phyloP scores from a whole-genome alignment of 495 filamentous ascomycete genomes.

The Pyrenula aspistea region DNA sequence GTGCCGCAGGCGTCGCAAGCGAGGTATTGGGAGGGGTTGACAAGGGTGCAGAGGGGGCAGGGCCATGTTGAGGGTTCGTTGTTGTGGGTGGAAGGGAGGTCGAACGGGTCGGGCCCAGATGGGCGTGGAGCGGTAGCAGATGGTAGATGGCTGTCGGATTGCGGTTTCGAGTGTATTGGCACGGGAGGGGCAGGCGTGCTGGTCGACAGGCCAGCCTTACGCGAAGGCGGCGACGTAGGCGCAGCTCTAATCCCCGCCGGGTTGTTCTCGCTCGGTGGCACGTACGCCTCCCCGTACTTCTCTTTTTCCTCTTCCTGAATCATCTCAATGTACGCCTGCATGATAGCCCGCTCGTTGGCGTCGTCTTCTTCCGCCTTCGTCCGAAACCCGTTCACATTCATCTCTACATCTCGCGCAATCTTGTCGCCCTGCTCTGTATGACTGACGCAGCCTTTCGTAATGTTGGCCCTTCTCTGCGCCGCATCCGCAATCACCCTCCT shows the following conservation, averaged over 20 bases:
- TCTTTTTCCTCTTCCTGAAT: constrained; percentile 74
- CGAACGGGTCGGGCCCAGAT: too few relatives aligned
- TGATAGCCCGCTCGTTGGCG: constrained; percentile 82
- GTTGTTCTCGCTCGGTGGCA: constrained; percentile 49
- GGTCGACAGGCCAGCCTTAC: constrained; percentile 12
- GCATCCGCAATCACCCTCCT: constrained; percentile 64
- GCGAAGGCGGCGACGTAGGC: constrained; percentile 6
- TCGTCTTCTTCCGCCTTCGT: constrained; percentile 83
- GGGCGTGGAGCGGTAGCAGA: too few relatives aligned
- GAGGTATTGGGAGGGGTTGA: constrained; percentile 57
- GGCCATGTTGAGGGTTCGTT: constrained; percentile 44
- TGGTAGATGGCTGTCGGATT: constrained; percentile 1
- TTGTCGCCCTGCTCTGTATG: constrained; percentile 41
- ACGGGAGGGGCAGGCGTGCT: constrained; percentile 8
- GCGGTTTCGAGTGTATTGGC: constrained; percentile 6
- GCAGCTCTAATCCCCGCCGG: constrained; percentile 38
- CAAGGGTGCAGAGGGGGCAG: constrained; percentile 72
- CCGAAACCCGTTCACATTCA: constrained; percentile 60
- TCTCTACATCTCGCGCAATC: constrained; percentile 47
- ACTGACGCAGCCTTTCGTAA: constrained; percentile 64
- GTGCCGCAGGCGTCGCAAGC: constrained; percentile 69
- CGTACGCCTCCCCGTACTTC: constrained; percentile 53
- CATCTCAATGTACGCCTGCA: constrained; percentile 76
- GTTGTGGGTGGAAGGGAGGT: too few relatives aligned
- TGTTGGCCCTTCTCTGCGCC: constrained; percentile 53